Evolutionary conservation across 495 filamentous ascomycete species (phyloP).

Genomic region (Neurospora tetraspora): DNA sequence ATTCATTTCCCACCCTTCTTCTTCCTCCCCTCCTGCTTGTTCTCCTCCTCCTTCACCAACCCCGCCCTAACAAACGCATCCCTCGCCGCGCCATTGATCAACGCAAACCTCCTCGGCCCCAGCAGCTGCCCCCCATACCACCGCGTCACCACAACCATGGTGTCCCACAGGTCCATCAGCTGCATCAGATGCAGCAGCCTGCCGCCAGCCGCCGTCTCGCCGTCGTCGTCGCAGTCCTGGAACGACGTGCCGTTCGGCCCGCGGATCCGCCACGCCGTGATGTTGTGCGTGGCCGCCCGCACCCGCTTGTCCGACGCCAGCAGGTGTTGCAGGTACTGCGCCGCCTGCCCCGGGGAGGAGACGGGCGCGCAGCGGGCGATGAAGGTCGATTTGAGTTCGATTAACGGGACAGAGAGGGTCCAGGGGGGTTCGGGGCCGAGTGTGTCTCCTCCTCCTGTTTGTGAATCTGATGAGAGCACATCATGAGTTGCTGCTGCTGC

Average conservation of each 20-base stretch:
- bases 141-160: slow-evolving; percentile 84
- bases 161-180: slow-evolving; percentile 87
- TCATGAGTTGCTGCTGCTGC: not conserved
- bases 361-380: slow-evolving; percentile 65
- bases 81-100: slow-evolving; percentile 78
- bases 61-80: slow-evolving; percentile 79
- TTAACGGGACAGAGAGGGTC: slow-evolving; percentile 58
- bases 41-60: slow-evolving; percentile 44
- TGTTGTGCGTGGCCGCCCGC: slow-evolving; percentile 84
- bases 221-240: slow-evolving; percentile 93
- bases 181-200: slow-evolving; percentile 83
- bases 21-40: slow-evolving; percentile 39
- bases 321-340: slow-evolving; percentile 58
- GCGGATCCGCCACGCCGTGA: slow-evolving; percentile 54
- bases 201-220: slow-evolving; percentile 87
- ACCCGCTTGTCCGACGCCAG: slow-evolving; percentile 71
- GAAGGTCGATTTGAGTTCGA: slow-evolving; percentile 83
- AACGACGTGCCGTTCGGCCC: slow-evolving; percentile 44
- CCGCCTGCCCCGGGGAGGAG: slow-evolving; percentile 55
- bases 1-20: slow-evolving; percentile 35
- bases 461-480: not conserved
- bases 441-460: not conserved
- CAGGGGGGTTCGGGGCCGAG: slow-evolving; percentile 45
- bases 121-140: slow-evolving; percentile 92
- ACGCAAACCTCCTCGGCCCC: slow-evolving; percentile 77